Evolutionary conservation across 2,329 filamentous ascomycete species (phyloP).

Genomic region (Sporothrix brunneoviolacea): DNA sequence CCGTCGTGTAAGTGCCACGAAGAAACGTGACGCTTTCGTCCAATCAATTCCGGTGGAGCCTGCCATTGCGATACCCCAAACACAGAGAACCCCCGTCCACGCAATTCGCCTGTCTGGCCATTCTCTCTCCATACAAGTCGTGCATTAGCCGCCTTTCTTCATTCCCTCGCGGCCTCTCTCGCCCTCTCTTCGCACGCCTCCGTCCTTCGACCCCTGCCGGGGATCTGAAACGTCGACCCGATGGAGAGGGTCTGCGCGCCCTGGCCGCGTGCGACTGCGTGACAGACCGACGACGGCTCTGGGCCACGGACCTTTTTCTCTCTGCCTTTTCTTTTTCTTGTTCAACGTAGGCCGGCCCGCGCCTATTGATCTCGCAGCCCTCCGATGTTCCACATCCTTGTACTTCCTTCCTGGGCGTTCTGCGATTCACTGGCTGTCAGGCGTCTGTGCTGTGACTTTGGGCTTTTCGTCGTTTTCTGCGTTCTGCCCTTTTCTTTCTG

Average conservation of each 20-base stretch:
- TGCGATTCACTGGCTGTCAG: slow-evolving; percentile 9
- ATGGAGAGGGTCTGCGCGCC: slow-evolving; percentile 9
- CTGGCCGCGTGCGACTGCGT: slow-evolving; percentile 1
- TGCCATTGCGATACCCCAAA: slow-evolving; percentile 7
- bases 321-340: background rate
- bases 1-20: slow-evolving; percentile 1
- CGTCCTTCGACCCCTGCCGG: background rate
- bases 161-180: background rate
- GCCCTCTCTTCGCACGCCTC: background rate
- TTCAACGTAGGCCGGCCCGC: background rate
- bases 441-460: slow-evolving; percentile 7
- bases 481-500: background rate
- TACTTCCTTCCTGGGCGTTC: background rate
- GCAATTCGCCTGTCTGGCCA: too few species aligned
- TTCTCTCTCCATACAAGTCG: too few species aligned
- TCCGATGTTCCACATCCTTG: background rate
- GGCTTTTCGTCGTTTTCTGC: background rate
- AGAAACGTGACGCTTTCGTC: slow-evolving; percentile 1
- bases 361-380: too few species aligned
- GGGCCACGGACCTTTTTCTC: too few species aligned
- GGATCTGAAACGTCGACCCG: slow-evolving; percentile 14
- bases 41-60: slow-evolving; percentile 4
- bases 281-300: slow-evolving; percentile 3
- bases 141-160: background rate
- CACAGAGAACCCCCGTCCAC: slow-evolving; percentile 1